Evolutionary conservation across 106 monocot genomes (phyloP), one percentile per base, ranked within the genome.

Genomic region (Gastrodia elata): DNA sequence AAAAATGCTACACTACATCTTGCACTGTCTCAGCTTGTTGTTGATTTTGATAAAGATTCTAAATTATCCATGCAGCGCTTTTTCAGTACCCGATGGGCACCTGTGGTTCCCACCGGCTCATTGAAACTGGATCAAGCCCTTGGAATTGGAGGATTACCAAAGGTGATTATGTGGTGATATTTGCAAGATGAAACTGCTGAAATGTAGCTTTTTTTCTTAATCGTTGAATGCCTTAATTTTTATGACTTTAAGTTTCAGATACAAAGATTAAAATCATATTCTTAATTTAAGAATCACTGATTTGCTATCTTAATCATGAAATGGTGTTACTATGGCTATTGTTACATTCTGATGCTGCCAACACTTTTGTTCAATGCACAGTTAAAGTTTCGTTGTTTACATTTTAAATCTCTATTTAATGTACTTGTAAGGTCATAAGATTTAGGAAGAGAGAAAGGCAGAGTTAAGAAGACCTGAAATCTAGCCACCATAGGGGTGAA

Each of bases 141-240:
- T 72, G 91, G 89, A 39, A 87, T 91, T 82, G 94, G 94, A 68
- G 91, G 94, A 55, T 70, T 94, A 57, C 94, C 94, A 30, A 94
- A 91, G 91, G 94, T 94, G 65, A 74, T 76, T 49, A 65, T 39
- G 49, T 70, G 69, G 69, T 40, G 61, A n/a, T 61, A 30, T 61
- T 57, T 7, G 7, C 26, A 13, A 14, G 61, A 30, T 61, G 61
- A 32, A 61, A 24, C 27, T 61, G 32, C 13, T 61, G 9, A 11
- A 61, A 61, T 30, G 9, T 30, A 13, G 8, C 13, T 61, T 61
- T 61, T 61, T 27, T 33, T 1, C 61, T 32, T 32, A 18, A 14
- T 24, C 22, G 52, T 52, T 52, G 20, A 52, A 52, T 22, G 52
- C 22, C 2, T 7, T 52, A 52, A 9, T 5, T 22, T 52, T 52